A percentile compares a stretch with the other conserved stretches of the same genome.
Conservation (phyloP, 2,329 filamentous ascomycete genomes). For the Colletotrichum sp. region DNA sequence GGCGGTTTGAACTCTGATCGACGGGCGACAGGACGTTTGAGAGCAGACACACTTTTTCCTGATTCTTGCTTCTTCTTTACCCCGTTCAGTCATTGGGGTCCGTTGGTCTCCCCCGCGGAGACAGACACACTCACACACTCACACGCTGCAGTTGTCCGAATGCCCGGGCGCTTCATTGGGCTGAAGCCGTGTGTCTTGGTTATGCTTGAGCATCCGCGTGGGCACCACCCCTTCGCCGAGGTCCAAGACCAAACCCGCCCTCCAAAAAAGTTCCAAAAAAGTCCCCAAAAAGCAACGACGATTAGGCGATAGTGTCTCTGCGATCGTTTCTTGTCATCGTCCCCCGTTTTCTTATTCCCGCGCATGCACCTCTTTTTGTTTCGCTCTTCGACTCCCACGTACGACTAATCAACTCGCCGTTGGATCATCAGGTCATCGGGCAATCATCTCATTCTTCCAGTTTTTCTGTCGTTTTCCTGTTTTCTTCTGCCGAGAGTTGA, state of each 20-base stretch:
- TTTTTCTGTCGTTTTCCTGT: neutral
- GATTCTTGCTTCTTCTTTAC: neutral
- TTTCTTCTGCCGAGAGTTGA: neutral
- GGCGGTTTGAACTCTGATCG: neutral
- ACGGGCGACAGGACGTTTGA: neutral
- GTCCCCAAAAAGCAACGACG: neutral
- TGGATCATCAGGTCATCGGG: neutral
- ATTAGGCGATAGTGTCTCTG: neutral
- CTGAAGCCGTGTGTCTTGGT: neutral
- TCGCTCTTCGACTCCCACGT: neutral
- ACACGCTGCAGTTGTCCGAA: neutral
- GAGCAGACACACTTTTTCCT: neutral
- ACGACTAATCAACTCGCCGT: neutral
- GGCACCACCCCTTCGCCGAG: neutral
- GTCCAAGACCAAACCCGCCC: neutral
- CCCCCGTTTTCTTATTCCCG: neutral
- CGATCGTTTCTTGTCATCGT: neutral
- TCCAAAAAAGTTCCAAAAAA: neutral
- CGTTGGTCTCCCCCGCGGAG: neutral
- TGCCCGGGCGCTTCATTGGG: neutral
- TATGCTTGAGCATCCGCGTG: neutral
- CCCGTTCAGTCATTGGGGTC: neutral
- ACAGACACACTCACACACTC: neutral
- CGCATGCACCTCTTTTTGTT: neutral
- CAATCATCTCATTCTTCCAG: neutral